Base-by-base conservation (phyloP, 441 rosid genomes). In the Theobroma grandiflorum region DNA sequence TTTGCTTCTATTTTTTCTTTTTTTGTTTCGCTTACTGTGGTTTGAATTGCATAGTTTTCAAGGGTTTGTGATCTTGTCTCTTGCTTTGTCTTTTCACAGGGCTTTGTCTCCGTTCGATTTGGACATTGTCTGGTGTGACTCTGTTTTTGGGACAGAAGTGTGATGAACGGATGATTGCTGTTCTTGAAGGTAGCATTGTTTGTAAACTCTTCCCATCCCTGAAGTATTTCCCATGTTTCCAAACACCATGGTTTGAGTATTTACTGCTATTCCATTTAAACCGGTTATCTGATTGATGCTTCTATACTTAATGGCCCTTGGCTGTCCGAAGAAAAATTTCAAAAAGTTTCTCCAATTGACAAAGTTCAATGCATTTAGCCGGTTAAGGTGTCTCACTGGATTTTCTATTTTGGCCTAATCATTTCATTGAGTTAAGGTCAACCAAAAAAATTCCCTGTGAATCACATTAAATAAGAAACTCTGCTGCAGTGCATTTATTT, bases 171-270 rank as follows among this genome's bases (percentile, higher is more conserved):
- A n/a, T n/a, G n/a, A n/a, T n/a, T n/a, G n/a, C n/a, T n/a, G n/a
- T n/a, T n/a, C n/a, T n/a, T n/a, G n/a, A n/a, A n/a, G n/a, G n/a
- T n/a, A n/a, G n/a, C n/a, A n/a, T n/a, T n/a, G n/a, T n/a, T n/a
- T n/a, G n/a, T n/a, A n/a, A n/a, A n/a, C n/a, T n/a, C n/a, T n/a
- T n/a, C 99, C 98, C 0, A 98, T 96, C 72, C 99, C 99, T 69
- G 98, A 96, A 80, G 96, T 90, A 75, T 91, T 87, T 26, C 98
- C 99, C 98, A 94, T 96, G 91, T 96, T 96, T 55, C 98, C 98
- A 74, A 96, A 93, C 75, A 93, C 99, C 98, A 96, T 96, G 74
- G 95, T 89, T 58, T 96, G 99, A 77, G 94, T 90, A 83, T 96
- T 96, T 68, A 96, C 98, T 0, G 99, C 98, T 33, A 98, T 96